Conservation (phyloP, 768 basidiomycete genomes). For the Lentinula aciculospora region DNA sequence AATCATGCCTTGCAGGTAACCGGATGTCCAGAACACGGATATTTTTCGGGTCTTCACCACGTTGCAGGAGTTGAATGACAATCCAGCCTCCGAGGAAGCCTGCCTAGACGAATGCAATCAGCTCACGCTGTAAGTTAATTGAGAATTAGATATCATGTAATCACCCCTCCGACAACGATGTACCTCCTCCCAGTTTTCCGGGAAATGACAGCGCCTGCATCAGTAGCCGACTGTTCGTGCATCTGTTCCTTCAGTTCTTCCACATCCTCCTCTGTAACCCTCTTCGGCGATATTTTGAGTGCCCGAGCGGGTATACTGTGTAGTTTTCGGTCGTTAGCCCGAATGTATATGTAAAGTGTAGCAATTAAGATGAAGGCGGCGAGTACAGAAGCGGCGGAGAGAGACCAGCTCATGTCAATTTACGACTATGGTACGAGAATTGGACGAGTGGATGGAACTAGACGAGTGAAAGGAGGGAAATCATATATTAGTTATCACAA, state of each 20-base stretch:
- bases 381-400: neutral
- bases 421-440: neutral
- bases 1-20: constrained; percentile 51
- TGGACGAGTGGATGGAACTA: neutral
- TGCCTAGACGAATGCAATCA: constrained; percentile 31
- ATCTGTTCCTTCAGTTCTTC: constrained; percentile 34
- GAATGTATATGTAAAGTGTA: constrained; percentile 27
- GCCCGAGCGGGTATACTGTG: constrained; percentile 43
- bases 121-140: neutral
- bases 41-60: constrained; percentile 61
- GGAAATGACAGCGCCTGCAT: constrained; percentile 21
- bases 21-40: constrained; percentile 68
- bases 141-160: constrained; percentile 16
- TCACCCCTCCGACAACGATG: constrained; percentile 71
- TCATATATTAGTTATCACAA: too few relatives aligned
- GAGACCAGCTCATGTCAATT: neutral
- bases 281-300: constrained; percentile 42
- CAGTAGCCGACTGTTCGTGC: neutral
- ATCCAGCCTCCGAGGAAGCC: constrained; percentile 82
- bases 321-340: constrained; percentile 51
- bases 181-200: constrained; percentile 70
- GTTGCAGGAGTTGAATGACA: constrained; percentile 56
- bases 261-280: constrained; percentile 40
- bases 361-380: neutral
- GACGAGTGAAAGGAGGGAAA: neutral